These are phyloP conservation scores for Gautieria morchelliformis DNA, from an alignment of 768 basidiomycete genomes.

Conservation along the genomic window DNA sequence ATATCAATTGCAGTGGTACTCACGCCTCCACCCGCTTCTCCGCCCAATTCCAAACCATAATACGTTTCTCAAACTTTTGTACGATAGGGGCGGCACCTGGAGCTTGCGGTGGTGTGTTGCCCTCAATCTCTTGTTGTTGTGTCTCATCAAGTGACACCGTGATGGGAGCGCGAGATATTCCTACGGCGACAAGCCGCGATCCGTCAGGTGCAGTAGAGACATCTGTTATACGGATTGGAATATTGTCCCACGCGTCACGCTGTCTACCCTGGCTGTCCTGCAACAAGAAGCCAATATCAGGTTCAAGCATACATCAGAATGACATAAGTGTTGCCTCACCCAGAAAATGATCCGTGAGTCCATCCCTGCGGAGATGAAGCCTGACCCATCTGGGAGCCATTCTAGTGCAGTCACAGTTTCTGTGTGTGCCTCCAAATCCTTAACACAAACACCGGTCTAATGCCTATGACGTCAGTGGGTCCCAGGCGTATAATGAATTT, in stretches of 20 bases:
- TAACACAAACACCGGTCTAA: slow-evolving; percentile 68
- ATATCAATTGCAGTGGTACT: slow-evolving; percentile 22
- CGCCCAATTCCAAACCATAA: slow-evolving; percentile 69
- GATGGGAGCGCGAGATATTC: slow-evolving; percentile 39
- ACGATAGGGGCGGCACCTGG: slow-evolving; percentile 5
- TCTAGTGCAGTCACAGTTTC: slow-evolving; percentile 81
- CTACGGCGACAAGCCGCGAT: slow-evolving; percentile 75
- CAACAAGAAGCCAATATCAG: slow-evolving; percentile 9
- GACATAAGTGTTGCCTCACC: slow-evolving; percentile 36
- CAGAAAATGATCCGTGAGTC: slow-evolving; percentile 79
- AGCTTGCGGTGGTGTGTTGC: not conserved
- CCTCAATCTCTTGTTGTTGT: not conserved
- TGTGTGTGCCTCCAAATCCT: slow-evolving; percentile 57
- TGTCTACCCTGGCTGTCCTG: slow-evolving; percentile 72
- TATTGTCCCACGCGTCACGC: slow-evolving; percentile 57
- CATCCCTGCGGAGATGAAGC: slow-evolving; percentile 82
- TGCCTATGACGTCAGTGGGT: slow-evolving; percentile 3
- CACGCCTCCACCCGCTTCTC: slow-evolving; percentile 63
- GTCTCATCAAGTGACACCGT: not conserved
- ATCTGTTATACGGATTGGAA: slow-evolving; percentile 76
- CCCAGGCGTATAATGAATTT: not conserved
- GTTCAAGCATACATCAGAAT: slow-evolving; percentile 7
- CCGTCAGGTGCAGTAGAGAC: slow-evolving; percentile 82
- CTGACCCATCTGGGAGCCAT: slow-evolving; percentile 83
- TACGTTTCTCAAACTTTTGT: slow-evolving; percentile 41